Evolutionary conservation across 805 yeast genomes (phyloP).

Genomic region (Candida argentea): DNA sequence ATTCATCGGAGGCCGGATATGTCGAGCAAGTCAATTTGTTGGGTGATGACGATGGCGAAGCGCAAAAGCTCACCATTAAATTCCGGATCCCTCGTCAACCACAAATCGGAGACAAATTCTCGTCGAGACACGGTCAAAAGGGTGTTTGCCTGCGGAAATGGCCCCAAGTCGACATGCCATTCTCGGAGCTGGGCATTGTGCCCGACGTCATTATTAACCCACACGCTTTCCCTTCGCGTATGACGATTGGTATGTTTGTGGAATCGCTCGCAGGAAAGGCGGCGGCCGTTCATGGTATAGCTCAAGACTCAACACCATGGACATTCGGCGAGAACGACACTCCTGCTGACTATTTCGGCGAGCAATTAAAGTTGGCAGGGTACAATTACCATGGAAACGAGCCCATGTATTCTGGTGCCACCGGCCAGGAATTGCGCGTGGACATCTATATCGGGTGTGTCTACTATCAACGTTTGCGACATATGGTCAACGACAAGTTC

Average conservation of each 20-base stretch:
- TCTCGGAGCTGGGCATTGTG: constrained; percentile 90
- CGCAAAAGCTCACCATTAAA: constrained; percentile 80
- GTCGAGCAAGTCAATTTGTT: constrained; percentile 90
- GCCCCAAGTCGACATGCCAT: constrained; percentile 97
- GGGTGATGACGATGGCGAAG: constrained; percentile 75
- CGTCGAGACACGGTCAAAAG: constrained; percentile 96
- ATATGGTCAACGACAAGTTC: constrained; percentile 99
- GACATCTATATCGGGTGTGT: constrained; percentile 97
- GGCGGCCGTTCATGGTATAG: constrained; percentile 95
- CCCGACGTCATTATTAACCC: constrained; percentile 98
- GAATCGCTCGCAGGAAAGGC: constrained; percentile 98
- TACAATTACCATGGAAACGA: constrained; percentile 97
- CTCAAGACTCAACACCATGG: constrained; percentile 98
- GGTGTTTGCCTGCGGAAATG: constrained; percentile 98
- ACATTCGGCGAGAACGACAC: constrained; percentile 83
- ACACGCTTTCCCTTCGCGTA: constrained; percentile 99
- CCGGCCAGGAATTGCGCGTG: constrained; percentile 94
- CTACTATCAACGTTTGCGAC: constrained; percentile 95
- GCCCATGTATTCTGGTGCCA: constrained; percentile 97
- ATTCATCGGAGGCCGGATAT: constrained; percentile 88
- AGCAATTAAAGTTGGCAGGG: constrained; percentile 78
- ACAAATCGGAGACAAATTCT: constrained; percentile 93
- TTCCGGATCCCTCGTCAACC: constrained; percentile 88
- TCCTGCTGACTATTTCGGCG: constrained; percentile 96
- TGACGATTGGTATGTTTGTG: constrained; percentile 99